A percentile compares a stretch with the other conserved stretches of the same genome.
These are phyloP conservation scores for Claviceps paspali DNA, from an alignment of 2,329 filamentous ascomycete species.

Conservation along the genomic window DNA sequence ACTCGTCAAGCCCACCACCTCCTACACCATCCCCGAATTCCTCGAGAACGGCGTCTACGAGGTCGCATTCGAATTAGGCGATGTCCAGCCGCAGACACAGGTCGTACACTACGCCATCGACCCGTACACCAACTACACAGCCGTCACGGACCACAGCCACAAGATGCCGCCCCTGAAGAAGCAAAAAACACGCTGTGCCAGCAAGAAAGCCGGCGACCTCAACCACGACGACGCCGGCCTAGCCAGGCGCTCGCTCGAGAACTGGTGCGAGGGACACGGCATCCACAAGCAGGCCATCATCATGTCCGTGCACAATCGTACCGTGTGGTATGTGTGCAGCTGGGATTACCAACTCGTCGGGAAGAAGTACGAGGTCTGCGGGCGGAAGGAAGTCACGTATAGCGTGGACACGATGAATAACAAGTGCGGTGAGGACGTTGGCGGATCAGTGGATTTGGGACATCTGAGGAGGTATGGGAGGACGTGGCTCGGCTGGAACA, in stretches of 20 bases:
- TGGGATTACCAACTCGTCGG: background rate
- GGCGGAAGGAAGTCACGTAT: background rate
- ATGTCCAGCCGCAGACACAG: background rate
- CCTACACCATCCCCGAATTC: background rate
- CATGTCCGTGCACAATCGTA: slow-evolving; percentile 1
- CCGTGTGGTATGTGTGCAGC: slow-evolving; percentile 5
- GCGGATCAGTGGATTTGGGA: background rate
- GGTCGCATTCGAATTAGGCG: background rate
- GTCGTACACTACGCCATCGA: slow-evolving; percentile 1
- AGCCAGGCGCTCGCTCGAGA: slow-evolving; percentile 4
- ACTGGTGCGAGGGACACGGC: slow-evolving; percentile 5
- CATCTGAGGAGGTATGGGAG: background rate
- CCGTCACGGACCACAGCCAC: background rate
- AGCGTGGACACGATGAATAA: background rate
- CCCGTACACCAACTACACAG: background rate
- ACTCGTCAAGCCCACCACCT: background rate
- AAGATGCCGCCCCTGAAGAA: background rate
- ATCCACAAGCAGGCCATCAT: background rate
- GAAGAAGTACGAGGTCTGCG: background rate
- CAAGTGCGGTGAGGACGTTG: background rate
- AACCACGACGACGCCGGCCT: background rate
- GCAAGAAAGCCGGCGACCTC: too few relatives aligned
- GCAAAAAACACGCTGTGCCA: background rate
- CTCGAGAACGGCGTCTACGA: slow-evolving; percentile 1
- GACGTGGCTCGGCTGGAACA: background rate